Percentiles rank a stretch among this genome's conserved stretches.
Conservation (phyloP, 2,329 filamentous ascomycete genomes). For the Paraphaeosphaeria sporulosa region DNA sequence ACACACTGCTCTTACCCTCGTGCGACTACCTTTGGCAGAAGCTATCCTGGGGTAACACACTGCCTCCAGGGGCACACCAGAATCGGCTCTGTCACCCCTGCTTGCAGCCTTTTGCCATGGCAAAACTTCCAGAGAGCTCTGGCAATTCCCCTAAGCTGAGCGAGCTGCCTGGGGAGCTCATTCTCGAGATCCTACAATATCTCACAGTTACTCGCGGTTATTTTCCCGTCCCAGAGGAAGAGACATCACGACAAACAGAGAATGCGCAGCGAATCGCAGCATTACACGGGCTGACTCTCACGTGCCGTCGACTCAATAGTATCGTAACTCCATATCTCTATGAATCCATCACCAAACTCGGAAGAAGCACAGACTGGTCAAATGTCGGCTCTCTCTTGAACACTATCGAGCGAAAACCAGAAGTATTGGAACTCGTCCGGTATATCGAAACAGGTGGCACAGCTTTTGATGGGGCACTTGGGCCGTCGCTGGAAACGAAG, state of each 20-base stretch:
- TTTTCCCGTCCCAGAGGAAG: constrained; percentile 5
- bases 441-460: constrained; percentile 12
- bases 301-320: constrained; percentile 21
- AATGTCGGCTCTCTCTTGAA: constrained; percentile 2
- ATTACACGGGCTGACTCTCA: constrained; percentile 23
- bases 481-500: background rate
- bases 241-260: constrained; percentile 11
- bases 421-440: constrained; percentile 6
- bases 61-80: too few species aligned
- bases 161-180: constrained; percentile 28
- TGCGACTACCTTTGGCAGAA: too few species aligned
- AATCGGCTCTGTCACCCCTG: background rate
- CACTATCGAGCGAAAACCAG: constrained; percentile 11
- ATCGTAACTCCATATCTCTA: constrained; percentile 26
- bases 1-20: too few species aligned
- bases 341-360: constrained; percentile 21
- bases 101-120: background rate
- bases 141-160: constrained; percentile 11
- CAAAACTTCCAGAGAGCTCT: background rate
- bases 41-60: too few species aligned
- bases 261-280: constrained; percentile 11
- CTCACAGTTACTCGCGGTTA: constrained; percentile 24
- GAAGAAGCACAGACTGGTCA: background rate
- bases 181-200: constrained; percentile 24
- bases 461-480: background rate